phyloP scores from a whole-genome alignment of 768 basidiomycete genomes.

The Suillus variegatus region DNA sequence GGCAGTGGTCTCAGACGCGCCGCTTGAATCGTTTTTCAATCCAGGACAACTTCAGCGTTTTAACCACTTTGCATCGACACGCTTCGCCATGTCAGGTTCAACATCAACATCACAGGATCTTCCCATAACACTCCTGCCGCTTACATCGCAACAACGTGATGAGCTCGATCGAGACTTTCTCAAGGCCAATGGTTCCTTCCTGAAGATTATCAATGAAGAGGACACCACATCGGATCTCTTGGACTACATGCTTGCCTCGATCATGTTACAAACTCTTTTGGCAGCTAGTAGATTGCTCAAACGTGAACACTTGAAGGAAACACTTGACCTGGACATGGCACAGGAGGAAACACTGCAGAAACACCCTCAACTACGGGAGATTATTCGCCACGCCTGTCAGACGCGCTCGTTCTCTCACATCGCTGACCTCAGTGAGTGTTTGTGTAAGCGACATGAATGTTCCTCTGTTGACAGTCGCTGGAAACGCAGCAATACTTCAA shows the following conservation, averaged over 20 bases:
- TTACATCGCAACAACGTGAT: not conserved
- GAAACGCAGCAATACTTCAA: not conserved
- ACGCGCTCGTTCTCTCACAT: not conserved
- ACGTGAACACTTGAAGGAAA: not conserved
- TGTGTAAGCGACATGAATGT: not conserved
- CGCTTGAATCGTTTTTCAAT: no score
- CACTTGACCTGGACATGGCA: not conserved
- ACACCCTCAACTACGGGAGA: no score
- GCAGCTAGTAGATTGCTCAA: not conserved
- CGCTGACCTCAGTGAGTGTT: not conserved
- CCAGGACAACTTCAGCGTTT: no score
- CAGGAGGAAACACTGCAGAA: not conserved
- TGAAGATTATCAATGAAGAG: no score
- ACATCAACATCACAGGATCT: not conserved
- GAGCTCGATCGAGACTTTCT: not conserved
- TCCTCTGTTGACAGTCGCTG: not conserved
- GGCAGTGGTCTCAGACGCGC: no score
- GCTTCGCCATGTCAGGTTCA: not conserved
- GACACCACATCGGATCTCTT: no score
- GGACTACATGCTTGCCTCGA: no score
- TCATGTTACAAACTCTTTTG: no score
- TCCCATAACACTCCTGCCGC: not conserved
- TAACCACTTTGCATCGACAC: no score
- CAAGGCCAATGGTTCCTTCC: no score
- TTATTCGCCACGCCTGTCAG: not conserved